Evolutionary conservation across 2,329 filamentous ascomycete genomes (phyloP), one percentile per base, ranked within the genome.

Genomic region (Myriosclerotinia curreyana): DNA sequence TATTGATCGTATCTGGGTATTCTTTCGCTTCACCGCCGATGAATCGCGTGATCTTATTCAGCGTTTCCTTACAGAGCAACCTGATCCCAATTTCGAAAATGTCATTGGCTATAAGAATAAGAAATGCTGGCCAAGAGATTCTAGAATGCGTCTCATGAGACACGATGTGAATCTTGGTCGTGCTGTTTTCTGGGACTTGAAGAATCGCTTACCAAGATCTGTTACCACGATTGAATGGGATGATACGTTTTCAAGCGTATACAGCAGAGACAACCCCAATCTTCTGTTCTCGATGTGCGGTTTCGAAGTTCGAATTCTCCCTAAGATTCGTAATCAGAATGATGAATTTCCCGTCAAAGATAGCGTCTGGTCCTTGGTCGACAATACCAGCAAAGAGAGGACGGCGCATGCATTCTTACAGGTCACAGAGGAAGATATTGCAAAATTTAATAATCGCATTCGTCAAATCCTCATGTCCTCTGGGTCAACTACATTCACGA

Each of bases 41-140:
- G 95, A 99, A 74, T 96, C 94, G 3, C 84, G 95, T 66, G 95
- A 99, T 72, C 82, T 99, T 54, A 99, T 99, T 65, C 95, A 99
- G 76, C 89, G 95, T 12, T 99, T 98, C 82, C 81, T 99, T 70
- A 99, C 96, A 0, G 96, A 99, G 75, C 94, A 99, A 74, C 95
- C 95, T 0, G 96, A 99, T 76, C 95, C 95, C 2, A 99, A 99
- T 75, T 99, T 99, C 69, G 95, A 99, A 76, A 99, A 99, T 69
- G 95, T 99, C 50, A 98, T 99, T 71, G 95, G 95, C 0, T 99
- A 98, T 78, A 93, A 91, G 80, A 99, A 96, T 79, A 99, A 99
- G 82, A 99, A 98, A 76, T 99, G 96, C 78, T 99, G 95, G 95
- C 96, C 95, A 50, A 87, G 95, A 72, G 95, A 99, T 75, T 97